phyloP scores from a whole-genome alignment of 495 filamentous ascomycete species.

The Daldinia decipiens region DNA sequence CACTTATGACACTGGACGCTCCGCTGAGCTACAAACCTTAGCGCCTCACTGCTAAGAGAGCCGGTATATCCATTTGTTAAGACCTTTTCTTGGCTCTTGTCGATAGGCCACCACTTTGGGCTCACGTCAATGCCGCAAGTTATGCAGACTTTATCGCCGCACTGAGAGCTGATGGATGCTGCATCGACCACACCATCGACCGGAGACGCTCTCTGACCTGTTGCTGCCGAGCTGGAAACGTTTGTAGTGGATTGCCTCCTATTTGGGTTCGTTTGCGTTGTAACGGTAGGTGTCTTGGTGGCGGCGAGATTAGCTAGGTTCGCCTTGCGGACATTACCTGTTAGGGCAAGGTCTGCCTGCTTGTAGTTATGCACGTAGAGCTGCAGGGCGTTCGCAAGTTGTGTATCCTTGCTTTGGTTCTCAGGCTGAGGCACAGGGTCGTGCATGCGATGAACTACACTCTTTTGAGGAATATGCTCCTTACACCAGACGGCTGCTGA shows the following conservation, averaged over 20 bases:
- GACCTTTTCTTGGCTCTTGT: conserved; percentile 53
- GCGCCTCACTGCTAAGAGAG: conserved; percentile 53
- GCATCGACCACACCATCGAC: conserved; percentile 23
- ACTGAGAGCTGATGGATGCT: conserved; percentile 35
- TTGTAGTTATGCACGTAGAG: conserved; percentile 89
- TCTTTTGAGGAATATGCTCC: conserved; percentile 76
- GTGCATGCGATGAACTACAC: conserved; percentile 77
- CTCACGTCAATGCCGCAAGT: conserved; percentile 69
- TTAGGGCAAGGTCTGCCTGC: conserved; percentile 89
- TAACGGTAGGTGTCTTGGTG: conserved; percentile 51
- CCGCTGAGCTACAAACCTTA: conserved; percentile 61
- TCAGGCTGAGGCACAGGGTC: conserved; percentile 72
- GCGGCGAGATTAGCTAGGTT: conserved; percentile 56
- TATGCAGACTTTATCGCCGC: conserved; percentile 60
- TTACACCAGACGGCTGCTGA: conserved; percentile 89
- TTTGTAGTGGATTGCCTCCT: conserved; percentile 54
- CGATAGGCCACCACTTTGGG: conserved; percentile 68
- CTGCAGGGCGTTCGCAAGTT: conserved; percentile 74
- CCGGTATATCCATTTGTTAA: conserved; percentile 56
- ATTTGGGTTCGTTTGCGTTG: conserved; percentile 40
- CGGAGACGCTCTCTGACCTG: conserved; percentile 30
- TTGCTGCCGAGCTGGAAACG: conserved; percentile 22
- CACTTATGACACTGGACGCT: conserved; percentile 67
- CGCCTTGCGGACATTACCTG: conserved; percentile 91
- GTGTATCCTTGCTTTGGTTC: conserved; percentile 51